A percentile compares a stretch with the other conserved stretches of the same genome.
These are phyloP conservation scores for Hyphodiscus hymeniophilus DNA, from an alignment of 495 filamentous ascomycete genomes.

Conservation along the genomic window DNA sequence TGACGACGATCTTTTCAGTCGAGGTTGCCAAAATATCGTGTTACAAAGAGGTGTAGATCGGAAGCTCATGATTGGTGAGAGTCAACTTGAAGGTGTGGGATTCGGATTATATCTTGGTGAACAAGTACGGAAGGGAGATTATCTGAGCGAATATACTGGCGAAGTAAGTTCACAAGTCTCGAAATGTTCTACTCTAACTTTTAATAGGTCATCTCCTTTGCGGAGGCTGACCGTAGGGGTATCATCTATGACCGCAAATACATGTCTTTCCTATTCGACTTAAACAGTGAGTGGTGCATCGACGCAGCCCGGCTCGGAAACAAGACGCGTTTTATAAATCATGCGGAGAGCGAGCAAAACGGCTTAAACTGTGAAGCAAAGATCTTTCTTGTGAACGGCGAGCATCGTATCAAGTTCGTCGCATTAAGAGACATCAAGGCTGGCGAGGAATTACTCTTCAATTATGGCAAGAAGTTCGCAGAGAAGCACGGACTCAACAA, in stretches of 20 bases:
- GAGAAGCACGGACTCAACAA: constrained; percentile 23
- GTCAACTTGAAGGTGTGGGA: constrained; percentile 46
- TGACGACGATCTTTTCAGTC: constrained; percentile 38
- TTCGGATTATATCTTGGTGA: constrained; percentile 58
- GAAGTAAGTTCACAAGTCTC: constrained; percentile 37
- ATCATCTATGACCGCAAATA: constrained; percentile 53
- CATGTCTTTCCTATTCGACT: constrained; percentile 57
- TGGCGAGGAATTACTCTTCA: constrained; percentile 64
- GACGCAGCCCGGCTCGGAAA: constrained; percentile 46
- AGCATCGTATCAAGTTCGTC: constrained; percentile 60
- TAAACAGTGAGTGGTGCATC: constrained; percentile 47
- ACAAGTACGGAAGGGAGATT: constrained; percentile 48
- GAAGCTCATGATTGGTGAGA: constrained; percentile 52
- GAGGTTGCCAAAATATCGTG: constrained; percentile 52
- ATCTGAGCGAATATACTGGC: constrained; percentile 65
- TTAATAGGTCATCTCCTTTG: constrained; percentile 48
- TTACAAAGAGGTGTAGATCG: constrained; percentile 55
- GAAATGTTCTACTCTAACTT: too few relatives aligned
- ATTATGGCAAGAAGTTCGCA: constrained; percentile 23
- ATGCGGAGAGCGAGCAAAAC: constrained; percentile 35
- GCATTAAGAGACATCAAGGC: constrained; percentile 48
- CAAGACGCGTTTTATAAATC: constrained; percentile 61
- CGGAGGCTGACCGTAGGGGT: constrained; percentile 57
- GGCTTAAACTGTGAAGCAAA: constrained; percentile 46
- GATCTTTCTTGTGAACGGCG: constrained; percentile 54